Base-by-base conservation (phyloP, 1,139 yeast species). In the Taphrina pruni region DNA sequence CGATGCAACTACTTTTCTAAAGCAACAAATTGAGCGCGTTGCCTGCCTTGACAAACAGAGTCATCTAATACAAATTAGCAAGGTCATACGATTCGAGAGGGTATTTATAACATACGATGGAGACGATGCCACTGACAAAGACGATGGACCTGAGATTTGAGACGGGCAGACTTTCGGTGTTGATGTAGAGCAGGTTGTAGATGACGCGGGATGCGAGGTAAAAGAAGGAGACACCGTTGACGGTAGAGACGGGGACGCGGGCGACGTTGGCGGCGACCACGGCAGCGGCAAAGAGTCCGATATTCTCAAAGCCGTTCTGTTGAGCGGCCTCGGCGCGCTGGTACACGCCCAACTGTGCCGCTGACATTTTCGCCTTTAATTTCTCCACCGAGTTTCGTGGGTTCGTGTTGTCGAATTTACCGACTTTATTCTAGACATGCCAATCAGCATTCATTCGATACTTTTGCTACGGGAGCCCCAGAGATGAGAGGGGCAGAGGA, bases 301-400 rank as follows among this genome's bases (percentile, higher is more conserved):
- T 32, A 26, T 64, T 64, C 55, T 64, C 67, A 14, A 64, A 64
- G 9, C 67, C 67, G 46, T 64, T 64, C 61, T 39, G 50, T 32
- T 64, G 67, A 9, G 67, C 67, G 11, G 61, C 67, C 20, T 64
- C 67, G 38, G 67, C 67, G 14, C 67, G 56, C 60, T 57, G 67
- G 46, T 39, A 64, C 26, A 12, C 38, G 56, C 50, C 67, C 20
- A 54, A 57, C 20, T 64, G 61, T 9, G 35, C 46, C 12, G 67
- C 45, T 20, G 60, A 41, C 61, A 64, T 54, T 48, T 64, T 64
- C 26, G 35, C 46, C 60, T 64, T 64, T 41, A 64, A 51, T 7
- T 36, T 12, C 32, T 48, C 61, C 26, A 26, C 46, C 50, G 61
- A 55, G 45, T 45, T n/a, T 43, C 67, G 56, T 14, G 67, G 67